These are phyloP conservation scores for Tetraselmis striata DNA, from an alignment of 139 green algal species.

Conservation along the genomic window DNA sequence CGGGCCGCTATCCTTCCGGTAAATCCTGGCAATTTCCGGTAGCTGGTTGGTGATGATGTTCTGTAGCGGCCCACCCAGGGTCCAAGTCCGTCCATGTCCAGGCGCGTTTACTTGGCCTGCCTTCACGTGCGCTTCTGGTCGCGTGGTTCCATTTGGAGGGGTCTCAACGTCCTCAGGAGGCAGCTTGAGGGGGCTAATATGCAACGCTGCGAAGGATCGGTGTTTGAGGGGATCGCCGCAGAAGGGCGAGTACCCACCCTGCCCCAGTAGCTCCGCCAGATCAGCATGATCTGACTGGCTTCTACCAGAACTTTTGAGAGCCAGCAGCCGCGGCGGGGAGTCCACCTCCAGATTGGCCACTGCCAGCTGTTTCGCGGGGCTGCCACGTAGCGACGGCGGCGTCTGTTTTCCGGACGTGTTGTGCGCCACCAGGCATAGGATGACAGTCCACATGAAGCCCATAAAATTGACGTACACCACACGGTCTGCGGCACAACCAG, in stretches of 20 bases:
- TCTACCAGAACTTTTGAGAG: not conserved
- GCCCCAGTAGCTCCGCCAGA: not conserved
- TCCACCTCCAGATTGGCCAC: not conserved
- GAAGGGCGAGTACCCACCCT: not conserved
- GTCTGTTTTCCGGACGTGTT: not conserved
- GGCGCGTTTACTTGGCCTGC: not conserved
- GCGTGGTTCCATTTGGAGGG: not conserved
- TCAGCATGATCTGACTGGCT: not conserved
- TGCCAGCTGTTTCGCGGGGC: not conserved
- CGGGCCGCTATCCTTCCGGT: not conserved
- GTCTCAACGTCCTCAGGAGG: not conserved
- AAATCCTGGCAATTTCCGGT: not conserved
- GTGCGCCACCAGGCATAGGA: not conserved
- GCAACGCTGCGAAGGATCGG: not conserved
- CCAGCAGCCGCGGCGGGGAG: not conserved
- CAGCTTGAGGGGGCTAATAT: not conserved
- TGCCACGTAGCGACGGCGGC: not conserved
- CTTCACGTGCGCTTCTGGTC: not conserved
- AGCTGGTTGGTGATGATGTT: not conserved
- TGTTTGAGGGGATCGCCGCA: not conserved
- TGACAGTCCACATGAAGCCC: not conserved
- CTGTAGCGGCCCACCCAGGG: not conserved
- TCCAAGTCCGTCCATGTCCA: not conserved
- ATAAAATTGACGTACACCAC: not conserved
- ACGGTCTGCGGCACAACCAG: not conserved